Base-by-base conservation (phyloP, 2,329 filamentous ascomycete species). In the Ascochyta koolunga region DNA sequence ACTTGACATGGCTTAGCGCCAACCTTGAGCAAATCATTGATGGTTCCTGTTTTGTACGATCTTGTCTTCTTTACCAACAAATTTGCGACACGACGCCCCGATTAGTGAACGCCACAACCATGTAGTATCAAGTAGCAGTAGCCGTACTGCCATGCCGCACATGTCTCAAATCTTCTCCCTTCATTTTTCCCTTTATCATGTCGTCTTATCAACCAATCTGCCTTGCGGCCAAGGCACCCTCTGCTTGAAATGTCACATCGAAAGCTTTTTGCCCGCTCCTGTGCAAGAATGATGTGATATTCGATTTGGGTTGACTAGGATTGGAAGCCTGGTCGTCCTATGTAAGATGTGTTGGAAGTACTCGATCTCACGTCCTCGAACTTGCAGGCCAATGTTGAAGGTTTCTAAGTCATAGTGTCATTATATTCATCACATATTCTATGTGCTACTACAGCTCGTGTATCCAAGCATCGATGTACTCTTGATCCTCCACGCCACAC, bases 401-500 rank as follows among this genome's bases (percentile, higher is more conserved):
- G 9, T 13, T 21, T 5, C 13, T 27, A 35, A 5, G 25, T 48
- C 6, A 53, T 36, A 42, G 43, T 7, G 16, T 32, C 18, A 47
- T 38, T 5, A 31, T 53, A 9, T 33, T 9, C 6, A 3, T 4
- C 16, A 18, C 18, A 2, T 5, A 22, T 21, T 7, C 9, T 21
- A 22, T 11, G 5, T 13, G 10, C 6, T 22, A 32, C 13, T 47
- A 37, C 25, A 56, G 32, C 32, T 56, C 53, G 18, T 36, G 48
- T 38, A 51, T 33, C 53, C 53, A 56, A 22, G 47, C 53, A 47
- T 36, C 53, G 22, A 56, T 56, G 13, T 56, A 56, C 42, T 52
- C 41, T 18, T 52, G 41, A 43, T 51, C 53, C 18, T 56, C 53
- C 6, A 37, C 41, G n/a, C 47, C 53, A 45, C 48, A 51, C 27